Base-by-base conservation (phyloP, 1,284 basidiomycete species). In the Coniophora puteana region DNA sequence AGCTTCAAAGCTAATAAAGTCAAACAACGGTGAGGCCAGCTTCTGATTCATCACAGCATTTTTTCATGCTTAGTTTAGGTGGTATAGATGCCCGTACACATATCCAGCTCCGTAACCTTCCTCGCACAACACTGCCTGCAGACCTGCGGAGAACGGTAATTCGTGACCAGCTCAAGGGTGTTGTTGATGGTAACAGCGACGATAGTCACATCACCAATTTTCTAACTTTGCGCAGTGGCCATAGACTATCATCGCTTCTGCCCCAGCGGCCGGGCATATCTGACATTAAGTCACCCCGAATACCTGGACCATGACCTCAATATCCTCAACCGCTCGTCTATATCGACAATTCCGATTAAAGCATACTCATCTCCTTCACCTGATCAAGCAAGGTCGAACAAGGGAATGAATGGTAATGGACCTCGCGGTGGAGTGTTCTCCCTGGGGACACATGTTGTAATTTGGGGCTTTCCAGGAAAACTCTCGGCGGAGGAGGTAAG, bases 391-490 rank as follows among this genome's bases (percentile, higher is more conserved):
- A 36, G 36, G 20, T 36, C 50, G 10, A 18, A 48, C 43, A 66
- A 69, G n/a, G n/a, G n/a, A n/a, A n/a, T n/a, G n/a, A n/a, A n/a
- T 31, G 81, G 81, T 4, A 64, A 66, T 43, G 81, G 80, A 3
- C 69, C 73, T 6, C 68, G 67, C 30, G 82, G 72, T 14, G 69
- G 74, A 13, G 57, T 80, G 8, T 51, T 54, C 26, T 65, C 72
- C 37, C 57, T 63, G 22, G 75, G 74, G 12, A 72, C 60, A 46
- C 69, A 68, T 41, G 83, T 87, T 14, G 67, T 78, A 8, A 48
- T 86, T 2, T 74, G 66, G 56, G 86, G 85, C 1, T 55, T 87
- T 22, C 82, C 83, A 1, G 72, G 71, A 1, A 76, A 57, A 47
- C 54, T 70, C 8, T 51, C 53, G 2, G 36, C 54, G 4, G 53